phyloP scores from a whole-genome alignment of 768 basidiomycete genomes.

The Calocybe indica region DNA sequence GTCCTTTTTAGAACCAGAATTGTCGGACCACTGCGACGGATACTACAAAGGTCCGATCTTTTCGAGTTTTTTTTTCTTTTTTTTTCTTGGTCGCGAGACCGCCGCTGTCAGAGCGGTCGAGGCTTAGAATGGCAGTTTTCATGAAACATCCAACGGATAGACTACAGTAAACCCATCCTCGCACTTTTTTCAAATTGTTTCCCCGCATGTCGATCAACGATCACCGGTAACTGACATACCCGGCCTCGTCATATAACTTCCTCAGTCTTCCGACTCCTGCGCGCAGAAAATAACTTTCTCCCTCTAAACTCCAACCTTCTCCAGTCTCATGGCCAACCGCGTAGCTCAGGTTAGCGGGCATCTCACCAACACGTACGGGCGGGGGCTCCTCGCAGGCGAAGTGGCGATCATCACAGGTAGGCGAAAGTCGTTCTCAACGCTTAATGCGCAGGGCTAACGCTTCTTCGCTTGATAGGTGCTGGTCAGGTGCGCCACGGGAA shows the following conservation, averaged over 20 bases:
- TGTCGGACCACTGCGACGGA: too few species aligned
- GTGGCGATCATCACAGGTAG: constrained; percentile 84
- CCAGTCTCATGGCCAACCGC: constrained; percentile 41
- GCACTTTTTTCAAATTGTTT: too few species aligned
- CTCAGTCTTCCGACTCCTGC: background rate
- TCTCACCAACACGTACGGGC: constrained; percentile 43
- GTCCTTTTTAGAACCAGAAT: too few species aligned
- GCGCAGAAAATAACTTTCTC: background rate
- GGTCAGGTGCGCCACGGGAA: constrained; percentile 43
- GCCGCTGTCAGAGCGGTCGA: too few species aligned
- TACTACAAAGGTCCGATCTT: too few species aligned
- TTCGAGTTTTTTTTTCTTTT: too few species aligned
- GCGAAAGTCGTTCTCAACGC: constrained; percentile 12
- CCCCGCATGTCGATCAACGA: background rate
- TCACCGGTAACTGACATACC: constrained; percentile 7
- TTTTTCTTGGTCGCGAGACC: too few species aligned
- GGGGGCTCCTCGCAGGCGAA: constrained; percentile 67
- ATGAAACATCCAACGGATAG: too few species aligned
- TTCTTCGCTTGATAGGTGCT: constrained; percentile 43
- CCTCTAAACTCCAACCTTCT: background rate
- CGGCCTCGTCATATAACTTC: constrained; percentile 1
- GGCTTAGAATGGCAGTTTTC: too few species aligned
- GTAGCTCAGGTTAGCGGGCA: constrained; percentile 70
- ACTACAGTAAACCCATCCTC: too few species aligned
- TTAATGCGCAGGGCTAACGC: background rate